Evolutionary conservation across 139 green algal species (phyloP).

Genomic region (Penium margaritaceum): DNA sequence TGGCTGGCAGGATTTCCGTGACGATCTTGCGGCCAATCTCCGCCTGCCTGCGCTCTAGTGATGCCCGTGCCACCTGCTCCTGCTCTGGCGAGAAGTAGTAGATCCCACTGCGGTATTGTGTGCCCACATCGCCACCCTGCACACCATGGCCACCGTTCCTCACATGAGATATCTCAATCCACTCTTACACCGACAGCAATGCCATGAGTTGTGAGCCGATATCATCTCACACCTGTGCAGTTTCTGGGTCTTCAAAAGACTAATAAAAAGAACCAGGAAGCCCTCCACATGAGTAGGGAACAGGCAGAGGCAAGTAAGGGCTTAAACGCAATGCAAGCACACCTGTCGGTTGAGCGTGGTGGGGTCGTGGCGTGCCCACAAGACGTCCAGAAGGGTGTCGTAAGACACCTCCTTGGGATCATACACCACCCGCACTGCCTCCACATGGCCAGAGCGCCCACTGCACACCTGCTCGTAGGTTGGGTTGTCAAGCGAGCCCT

Average conservation of each 20-base stretch:
- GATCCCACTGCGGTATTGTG: conserved; percentile 71
- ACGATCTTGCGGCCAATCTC: conserved; percentile 36
- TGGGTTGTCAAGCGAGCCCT: conserved; percentile 25
- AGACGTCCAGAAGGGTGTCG: conserved; percentile 66
- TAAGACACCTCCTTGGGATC: conserved; percentile 58
- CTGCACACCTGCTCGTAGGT: conserved; percentile 50
- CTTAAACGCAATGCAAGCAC: neutral
- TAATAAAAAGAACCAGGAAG: no score
- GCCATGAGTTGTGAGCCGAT: no score
- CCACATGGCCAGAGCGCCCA: conserved; percentile 61
- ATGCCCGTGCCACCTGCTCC: conserved; percentile 23
- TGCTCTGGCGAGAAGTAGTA: conserved; percentile 57
- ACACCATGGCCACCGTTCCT: no score
- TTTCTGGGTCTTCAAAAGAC: no score
- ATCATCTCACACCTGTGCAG: no score
- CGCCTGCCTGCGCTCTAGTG: conserved; percentile 12
- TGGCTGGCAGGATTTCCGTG: conserved; percentile 27
- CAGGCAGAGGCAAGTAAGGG: neutral
- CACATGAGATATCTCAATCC: no score
- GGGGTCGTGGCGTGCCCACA: conserved; percentile 69
- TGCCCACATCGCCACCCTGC: conserved; percentile 67
- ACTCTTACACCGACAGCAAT: no score
- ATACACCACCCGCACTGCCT: conserved; percentile 78
- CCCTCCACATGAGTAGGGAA: no score
- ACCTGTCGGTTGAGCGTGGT: conserved; percentile 47